Percentiles rank a stretch among this genome's conserved stretches.
Conservation (phyloP, 75 land plant species). For the Selaginella moellendorffii region DNA sequence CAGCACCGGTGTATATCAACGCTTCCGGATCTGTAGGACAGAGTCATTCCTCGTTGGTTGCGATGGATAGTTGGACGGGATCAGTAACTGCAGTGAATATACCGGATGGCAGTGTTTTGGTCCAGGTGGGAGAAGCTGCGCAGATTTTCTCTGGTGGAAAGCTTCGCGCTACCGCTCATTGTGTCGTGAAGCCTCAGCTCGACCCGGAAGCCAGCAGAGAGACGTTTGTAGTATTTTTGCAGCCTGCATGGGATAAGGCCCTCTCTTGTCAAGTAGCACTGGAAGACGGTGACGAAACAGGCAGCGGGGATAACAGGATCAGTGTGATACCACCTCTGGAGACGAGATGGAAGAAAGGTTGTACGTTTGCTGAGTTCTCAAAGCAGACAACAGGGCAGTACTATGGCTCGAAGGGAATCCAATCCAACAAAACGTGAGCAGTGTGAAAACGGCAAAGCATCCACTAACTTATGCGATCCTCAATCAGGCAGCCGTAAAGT, state of each 20-base stretch:
- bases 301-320: neutral
- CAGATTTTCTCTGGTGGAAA: constrained; percentile 67
- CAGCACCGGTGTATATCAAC: constrained; percentile 50
- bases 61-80: constrained; percentile 35
- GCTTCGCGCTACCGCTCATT: constrained; percentile 68
- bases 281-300: neutral
- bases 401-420: constrained; percentile 63
- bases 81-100: constrained; percentile 25
- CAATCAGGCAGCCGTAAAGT: too few species aligned
- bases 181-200: constrained; percentile 44
- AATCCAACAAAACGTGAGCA: constrained; percentile 30
- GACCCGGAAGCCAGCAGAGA: constrained; percentile 53
- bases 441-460: too few species aligned
- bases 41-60: constrained; percentile 46
- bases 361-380: constrained; percentile 93
- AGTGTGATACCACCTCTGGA: constrained; percentile 52
- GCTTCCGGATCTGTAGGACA: constrained; percentile 9
- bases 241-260: constrained; percentile 69
- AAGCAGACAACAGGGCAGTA: constrained; percentile 71
- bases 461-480: too few species aligned
- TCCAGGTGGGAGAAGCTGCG: constrained; percentile 98
- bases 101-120: constrained; percentile 50
- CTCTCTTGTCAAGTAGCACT: constrained; percentile 16
- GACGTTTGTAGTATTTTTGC: constrained; percentile 84
- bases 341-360: constrained; percentile 58